Evolutionary conservation across 228 moss, liverwort and hornwort genomes (phyloP).

Genomic region (Sphagnum magellanicum): DNA sequence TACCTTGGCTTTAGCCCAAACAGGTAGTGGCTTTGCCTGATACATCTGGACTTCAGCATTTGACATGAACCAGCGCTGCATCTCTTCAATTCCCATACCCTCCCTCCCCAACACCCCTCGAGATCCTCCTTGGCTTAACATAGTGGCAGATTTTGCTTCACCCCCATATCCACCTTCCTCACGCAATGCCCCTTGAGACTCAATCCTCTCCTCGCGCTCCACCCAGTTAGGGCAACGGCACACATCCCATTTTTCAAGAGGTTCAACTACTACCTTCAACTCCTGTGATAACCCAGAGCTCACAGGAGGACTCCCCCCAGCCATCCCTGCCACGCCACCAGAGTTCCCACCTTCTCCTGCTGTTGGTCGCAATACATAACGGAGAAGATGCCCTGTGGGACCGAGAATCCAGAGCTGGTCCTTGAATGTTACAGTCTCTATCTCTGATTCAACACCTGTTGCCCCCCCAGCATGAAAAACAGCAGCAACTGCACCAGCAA

Average conservation of each 20-base stretch:
- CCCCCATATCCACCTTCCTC: slow-evolving; percentile 22
- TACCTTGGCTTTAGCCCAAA: slow-evolving; percentile 86
- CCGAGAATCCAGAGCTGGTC: slow-evolving; percentile 87
- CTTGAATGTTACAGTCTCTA: slow-evolving; percentile 55
- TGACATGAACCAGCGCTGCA: slow-evolving; percentile 94
- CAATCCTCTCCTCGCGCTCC: slow-evolving; percentile 81
- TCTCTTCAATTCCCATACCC: slow-evolving; percentile 60
- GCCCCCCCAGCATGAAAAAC: slow-evolving; percentile 82
- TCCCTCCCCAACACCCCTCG: slow-evolving; percentile 26
- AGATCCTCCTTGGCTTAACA: slow-evolving; percentile 9
- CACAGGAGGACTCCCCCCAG: slow-evolving; percentile 33
- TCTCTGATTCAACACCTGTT: slow-evolving; percentile 58
- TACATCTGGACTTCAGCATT: slow-evolving; percentile 98
- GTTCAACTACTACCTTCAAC: slow-evolving; percentile 58
- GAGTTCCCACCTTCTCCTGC: slow-evolving; percentile 13
- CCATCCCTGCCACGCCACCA: slow-evolving; percentile 51
- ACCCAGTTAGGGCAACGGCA: slow-evolving; percentile 85
- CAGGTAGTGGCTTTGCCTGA: slow-evolving; percentile 72
- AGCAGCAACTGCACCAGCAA: slow-evolving; percentile 70
- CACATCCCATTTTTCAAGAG: slow-evolving; percentile 85
- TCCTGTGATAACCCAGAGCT: slow-evolving; percentile 45
- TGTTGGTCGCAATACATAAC: slow-evolving; percentile 73
- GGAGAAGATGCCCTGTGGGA: slow-evolving; percentile 72
- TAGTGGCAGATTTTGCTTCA: neutral
- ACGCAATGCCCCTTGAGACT: slow-evolving; percentile 14